Evolutionary conservation across 73 alveolate species (phyloP).

Genomic region (Loxodes magnus): DNA sequence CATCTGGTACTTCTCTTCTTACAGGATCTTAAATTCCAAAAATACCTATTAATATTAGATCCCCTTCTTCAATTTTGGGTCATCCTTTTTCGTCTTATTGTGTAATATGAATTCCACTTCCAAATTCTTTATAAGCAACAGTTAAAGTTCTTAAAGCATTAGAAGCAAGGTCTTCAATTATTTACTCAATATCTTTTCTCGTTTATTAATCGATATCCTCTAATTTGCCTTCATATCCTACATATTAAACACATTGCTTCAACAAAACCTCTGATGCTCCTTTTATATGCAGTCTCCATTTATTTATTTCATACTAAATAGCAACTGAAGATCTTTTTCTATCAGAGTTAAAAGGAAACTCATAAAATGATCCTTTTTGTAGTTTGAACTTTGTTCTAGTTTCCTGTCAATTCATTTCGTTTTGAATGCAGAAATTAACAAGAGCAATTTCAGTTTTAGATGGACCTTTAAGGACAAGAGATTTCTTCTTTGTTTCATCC

Average conservation of each 20-base stretch:
- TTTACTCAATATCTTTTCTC: neutral
- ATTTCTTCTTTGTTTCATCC: too few relatives aligned
- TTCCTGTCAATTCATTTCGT: neutral
- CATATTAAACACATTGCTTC: neutral
- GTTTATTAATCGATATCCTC: neutral
- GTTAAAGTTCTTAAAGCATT: conserved; percentile 54
- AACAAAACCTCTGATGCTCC: neutral
- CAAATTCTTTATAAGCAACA: conserved; percentile 52
- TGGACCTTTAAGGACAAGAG: too few relatives aligned
- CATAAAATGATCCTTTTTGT: neutral
- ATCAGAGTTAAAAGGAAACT: conserved; percentile 46
- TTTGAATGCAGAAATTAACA: too few relatives aligned
- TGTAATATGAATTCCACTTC: too few relatives aligned
- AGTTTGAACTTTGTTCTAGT: too few relatives aligned
- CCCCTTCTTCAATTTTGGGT: conserved; percentile 49
- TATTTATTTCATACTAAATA: conserved; percentile 26
- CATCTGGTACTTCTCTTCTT: conserved; percentile 78
- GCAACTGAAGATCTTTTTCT: conserved; percentile 55
- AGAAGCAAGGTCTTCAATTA: conserved; percentile 47
- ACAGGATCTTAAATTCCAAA: conserved; percentile 90
- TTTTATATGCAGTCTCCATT: conserved; percentile 8
- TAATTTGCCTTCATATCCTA: neutral
- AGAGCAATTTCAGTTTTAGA: too few relatives aligned
- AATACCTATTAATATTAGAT: conserved; percentile 52
- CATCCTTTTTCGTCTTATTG: too few relatives aligned